Percentiles rank a stretch among this genome's conserved stretches.
Evolutionary conservation across 768 basidiomycete species (phyloP).

Genomic region (Hericium rajendrae): DNA sequence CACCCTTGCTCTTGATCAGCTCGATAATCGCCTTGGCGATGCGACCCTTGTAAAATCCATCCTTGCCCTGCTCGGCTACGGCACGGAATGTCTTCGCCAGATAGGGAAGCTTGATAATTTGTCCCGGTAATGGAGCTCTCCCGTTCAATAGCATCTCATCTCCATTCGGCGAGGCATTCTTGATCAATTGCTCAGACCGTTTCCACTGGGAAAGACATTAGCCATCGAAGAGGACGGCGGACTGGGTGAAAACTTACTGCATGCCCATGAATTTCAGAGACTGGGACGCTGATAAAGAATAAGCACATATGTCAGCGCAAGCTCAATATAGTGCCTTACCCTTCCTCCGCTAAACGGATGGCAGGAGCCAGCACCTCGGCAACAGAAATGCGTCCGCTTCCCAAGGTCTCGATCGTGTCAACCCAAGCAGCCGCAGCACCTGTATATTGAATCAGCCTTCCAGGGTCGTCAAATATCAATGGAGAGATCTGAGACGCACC

Average conservation of each 20-base stretch:
- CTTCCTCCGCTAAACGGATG: conserved; percentile 84
- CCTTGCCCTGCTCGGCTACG: conserved; percentile 73
- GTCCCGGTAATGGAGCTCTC: conserved; percentile 75
- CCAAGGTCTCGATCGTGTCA: conserved; percentile 77
- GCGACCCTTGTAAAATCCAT: conserved; percentile 90
- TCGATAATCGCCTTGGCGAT: conserved; percentile 86
- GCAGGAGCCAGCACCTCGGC: conserved; percentile 81
- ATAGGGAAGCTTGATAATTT: conserved; percentile 73
- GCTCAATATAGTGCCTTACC: conserved; percentile 32
- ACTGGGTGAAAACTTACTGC: conserved; percentile 28
- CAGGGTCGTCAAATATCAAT: conserved; percentile 5
- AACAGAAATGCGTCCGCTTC: conserved; percentile 58
- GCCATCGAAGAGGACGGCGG: neutral
- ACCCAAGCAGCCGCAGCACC: conserved; percentile 95
- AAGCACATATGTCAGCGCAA: neutral
- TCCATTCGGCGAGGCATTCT: conserved; percentile 77
- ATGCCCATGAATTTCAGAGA: conserved; percentile 70
- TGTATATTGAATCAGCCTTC: conserved; percentile 18
- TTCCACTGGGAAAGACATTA: conserved; percentile 33
- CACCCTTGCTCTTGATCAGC: conserved; percentile 76
- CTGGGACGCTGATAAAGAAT: conserved; percentile 54
- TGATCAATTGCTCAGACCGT: conserved; percentile 58
- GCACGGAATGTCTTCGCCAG: conserved; percentile 79
- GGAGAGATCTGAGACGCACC: conserved; percentile 28
- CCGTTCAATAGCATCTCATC: conserved; percentile 82